These are phyloP conservation scores for Scheffersomyces quercinus DNA, from an alignment of 1,139 yeast species.

Conservation along the genomic window DNA sequence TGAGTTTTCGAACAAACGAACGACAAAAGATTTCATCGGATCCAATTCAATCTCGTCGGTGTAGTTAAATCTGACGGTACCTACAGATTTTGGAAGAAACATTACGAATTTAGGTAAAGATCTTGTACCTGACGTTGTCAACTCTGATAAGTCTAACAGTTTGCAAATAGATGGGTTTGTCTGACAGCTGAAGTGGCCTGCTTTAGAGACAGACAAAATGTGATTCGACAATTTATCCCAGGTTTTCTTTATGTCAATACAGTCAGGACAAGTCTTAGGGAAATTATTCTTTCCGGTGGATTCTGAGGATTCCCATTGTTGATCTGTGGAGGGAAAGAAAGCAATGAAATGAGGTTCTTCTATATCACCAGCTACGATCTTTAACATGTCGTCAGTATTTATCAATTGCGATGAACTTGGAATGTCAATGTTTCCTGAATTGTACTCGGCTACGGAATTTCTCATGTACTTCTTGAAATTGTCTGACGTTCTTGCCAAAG, in stretches of 20 bases:
- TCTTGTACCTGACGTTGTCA: slow-evolving; percentile 3
- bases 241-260: slow-evolving; percentile 48
- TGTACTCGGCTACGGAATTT: slow-evolving; percentile 50
- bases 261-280: slow-evolving; percentile 42
- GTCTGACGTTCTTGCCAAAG: slow-evolving; percentile 46
- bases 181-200: slow-evolving; percentile 62
- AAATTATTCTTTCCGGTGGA: slow-evolving; percentile 37
- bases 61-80: slow-evolving; percentile 38
- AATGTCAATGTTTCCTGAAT: slow-evolving; percentile 33
- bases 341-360: slow-evolving; percentile 55
- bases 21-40: slow-evolving; percentile 34
- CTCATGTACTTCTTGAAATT: slow-evolving; percentile 53
- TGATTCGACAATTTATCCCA: slow-evolving; percentile 63
- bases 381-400: slow-evolving; percentile 34
- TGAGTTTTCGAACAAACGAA: slow-evolving; percentile 34
- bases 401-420: slow-evolving; percentile 39
- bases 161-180: slow-evolving; percentile 51
- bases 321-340: slow-evolving; percentile 60
- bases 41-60: slow-evolving; percentile 24
- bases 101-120: slow-evolving; percentile 36
- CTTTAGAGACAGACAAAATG: slow-evolving; percentile 39
- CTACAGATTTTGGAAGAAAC: slow-evolving; percentile 43
- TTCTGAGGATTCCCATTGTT: slow-evolving; percentile 42
- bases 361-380: slow-evolving; percentile 48
- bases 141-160: slow-evolving; percentile 41